These are phyloP conservation scores for Aspergillus incahuasiensis DNA, from an alignment of 495 filamentous ascomycete genomes.

Conservation along the genomic window DNA sequence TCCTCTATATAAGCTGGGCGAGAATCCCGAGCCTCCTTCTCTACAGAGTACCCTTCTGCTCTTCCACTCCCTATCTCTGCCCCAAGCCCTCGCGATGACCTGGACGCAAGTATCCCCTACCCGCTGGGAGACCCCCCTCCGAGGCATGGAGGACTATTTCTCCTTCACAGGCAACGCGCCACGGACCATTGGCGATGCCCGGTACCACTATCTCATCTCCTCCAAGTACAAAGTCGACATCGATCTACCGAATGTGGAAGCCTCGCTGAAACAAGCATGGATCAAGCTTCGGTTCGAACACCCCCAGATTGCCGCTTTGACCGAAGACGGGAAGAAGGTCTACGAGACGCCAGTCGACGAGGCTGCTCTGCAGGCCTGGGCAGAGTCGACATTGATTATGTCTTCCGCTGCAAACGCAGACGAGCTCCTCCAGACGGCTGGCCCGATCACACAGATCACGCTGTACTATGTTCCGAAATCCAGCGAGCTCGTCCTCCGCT, in stretches of 20 bases:
- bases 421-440: conserved; percentile 14
- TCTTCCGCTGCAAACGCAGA: conserved; percentile 17
- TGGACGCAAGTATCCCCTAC: neutral
- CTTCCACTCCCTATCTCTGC: too few species aligned
- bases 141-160: conserved; percentile 23
- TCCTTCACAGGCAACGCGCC: neutral
- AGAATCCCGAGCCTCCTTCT: too few species aligned
- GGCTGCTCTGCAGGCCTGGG: conserved; percentile 19
- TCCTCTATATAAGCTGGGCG: too few species aligned
- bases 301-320: conserved; percentile 19
- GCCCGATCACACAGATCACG: conserved; percentile 17
- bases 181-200: conserved; percentile 13
- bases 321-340: conserved; percentile 20
- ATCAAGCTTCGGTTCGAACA: conserved; percentile 24
- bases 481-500: conserved; percentile 17
- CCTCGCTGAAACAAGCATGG: conserved; percentile 22
- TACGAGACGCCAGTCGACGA: conserved; percentile 23
- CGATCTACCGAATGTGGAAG: conserved; percentile 3
- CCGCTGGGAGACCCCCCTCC: conserved; percentile 24
- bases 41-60: too few species aligned
- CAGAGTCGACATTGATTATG: conserved; percentile 23
- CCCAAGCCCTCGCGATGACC: too few species aligned
- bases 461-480: conserved; percentile 24
- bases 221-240: conserved; percentile 21
- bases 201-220: conserved; percentile 21